phyloP scores from a whole-genome alignment of 2,329 filamentous ascomycete species.

The Ascomycota sp. region DNA sequence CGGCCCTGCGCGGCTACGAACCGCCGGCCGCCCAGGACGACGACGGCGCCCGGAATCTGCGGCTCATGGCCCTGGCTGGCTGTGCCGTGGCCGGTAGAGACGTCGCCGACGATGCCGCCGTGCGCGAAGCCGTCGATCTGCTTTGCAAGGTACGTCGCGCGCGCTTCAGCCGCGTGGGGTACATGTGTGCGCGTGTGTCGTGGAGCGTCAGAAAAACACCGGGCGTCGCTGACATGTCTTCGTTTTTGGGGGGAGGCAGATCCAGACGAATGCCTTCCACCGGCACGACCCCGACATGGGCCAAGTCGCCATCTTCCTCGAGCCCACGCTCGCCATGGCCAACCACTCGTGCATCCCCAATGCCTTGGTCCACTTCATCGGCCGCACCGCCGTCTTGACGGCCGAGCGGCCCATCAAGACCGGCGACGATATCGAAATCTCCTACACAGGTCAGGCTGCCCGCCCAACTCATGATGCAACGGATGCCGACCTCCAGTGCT shows the following conservation, averaged over 20 bases:
- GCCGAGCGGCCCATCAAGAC: constrained; percentile 26
- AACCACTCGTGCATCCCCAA: constrained; percentile 45
- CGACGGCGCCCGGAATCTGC: constrained; percentile 23
- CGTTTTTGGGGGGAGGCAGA: constrained; percentile 14
- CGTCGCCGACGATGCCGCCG: constrained; percentile 4
- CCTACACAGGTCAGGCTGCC: constrained; percentile 34
- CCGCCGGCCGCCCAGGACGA: constrained; percentile 14
- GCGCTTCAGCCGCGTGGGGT: too few species aligned
- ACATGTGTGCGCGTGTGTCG: too few species aligned
- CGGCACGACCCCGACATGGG: constrained; percentile 30
- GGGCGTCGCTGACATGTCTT: too few species aligned
- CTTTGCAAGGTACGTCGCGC: constrained; percentile 30
- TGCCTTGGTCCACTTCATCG: constrained; percentile 33
- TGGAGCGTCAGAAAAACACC: too few species aligned
- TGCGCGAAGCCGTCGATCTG: constrained; percentile 22
- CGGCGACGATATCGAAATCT: constrained; percentile 38
- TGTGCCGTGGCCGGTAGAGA: constrained; percentile 20
- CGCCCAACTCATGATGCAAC: too few species aligned
- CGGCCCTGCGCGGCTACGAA: constrained; percentile 25
- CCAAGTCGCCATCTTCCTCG: constrained; percentile 33
- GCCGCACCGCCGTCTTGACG: constrained; percentile 27
- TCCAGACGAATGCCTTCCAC: constrained; percentile 42
- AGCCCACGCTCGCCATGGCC: constrained; percentile 33
- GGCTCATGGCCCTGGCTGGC: constrained; percentile 23
- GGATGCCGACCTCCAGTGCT: too few species aligned